Percentiles rank a stretch among this genome's conserved stretches.
Evolutionary conservation across 1,284 basidiomycete species (phyloP).

Genomic region (Rhizoctonia solani): DNA sequence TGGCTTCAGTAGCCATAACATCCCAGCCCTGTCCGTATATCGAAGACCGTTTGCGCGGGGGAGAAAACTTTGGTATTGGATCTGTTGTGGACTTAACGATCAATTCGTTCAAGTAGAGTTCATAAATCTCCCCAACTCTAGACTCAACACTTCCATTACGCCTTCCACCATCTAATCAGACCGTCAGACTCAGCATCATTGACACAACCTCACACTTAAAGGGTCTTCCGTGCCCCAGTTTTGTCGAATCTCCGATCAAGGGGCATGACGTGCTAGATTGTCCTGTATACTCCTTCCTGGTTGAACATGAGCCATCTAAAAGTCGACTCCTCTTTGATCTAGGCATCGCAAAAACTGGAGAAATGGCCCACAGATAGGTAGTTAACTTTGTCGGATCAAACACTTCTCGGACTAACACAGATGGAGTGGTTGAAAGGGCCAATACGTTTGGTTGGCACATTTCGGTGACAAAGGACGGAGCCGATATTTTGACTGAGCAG

Average conservation of each 20-base stretch:
- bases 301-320: slow-evolving; percentile 20
- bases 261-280: not conserved
- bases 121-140: not conserved
- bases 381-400: not conserved
- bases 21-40: too few species aligned
- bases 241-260: not conserved
- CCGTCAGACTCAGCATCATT: slow-evolving; percentile 17
- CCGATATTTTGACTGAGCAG: slow-evolving; percentile 13
- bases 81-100: too few species aligned
- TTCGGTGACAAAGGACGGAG: slow-evolving; percentile 1
- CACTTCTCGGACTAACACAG: not conserved
- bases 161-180: slow-evolving; percentile 1
- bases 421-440: not conserved
- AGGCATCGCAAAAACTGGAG: slow-evolving; percentile 21
- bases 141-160: not conserved
- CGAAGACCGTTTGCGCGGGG: too few species aligned
- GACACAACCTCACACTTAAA: slow-evolving; percentile 21
- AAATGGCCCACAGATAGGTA: slow-evolving; percentile 12
- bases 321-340: slow-evolving; percentile 16
- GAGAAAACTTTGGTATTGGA: too few species aligned
- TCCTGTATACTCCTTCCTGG: slow-evolving; percentile 6
- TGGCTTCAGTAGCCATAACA: too few species aligned
- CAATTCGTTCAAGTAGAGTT: too few species aligned
- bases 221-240: not conserved
- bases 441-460: not conserved